Percentiles rank a stretch among this genome's conserved stretches.
phyloP scores from a whole-genome alignment of 257 asterid species.

The Penstemon davidsonii region DNA sequence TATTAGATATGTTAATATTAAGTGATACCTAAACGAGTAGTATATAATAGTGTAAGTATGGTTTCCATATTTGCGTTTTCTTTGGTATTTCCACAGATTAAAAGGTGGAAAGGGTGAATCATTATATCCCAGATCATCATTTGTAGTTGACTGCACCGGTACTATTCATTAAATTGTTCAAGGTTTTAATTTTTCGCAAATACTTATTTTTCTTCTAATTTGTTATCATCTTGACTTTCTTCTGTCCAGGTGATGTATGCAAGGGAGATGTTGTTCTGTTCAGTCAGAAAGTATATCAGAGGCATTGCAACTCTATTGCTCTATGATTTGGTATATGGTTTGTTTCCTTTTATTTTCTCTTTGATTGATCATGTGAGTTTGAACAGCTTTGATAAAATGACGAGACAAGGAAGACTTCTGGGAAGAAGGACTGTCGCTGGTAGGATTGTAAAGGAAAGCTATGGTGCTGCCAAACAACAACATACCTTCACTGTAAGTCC shows the following conservation, averaged over 20 bases:
- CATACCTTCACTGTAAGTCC: constrained; percentile 80
- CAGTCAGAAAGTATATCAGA: constrained; percentile 61
- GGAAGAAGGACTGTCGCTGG: constrained; percentile 73
- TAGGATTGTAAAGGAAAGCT: constrained; percentile 73
- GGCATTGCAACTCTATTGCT: constrained; percentile 29
- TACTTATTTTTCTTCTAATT: constrained; percentile 3
- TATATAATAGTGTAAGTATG: not conserved
- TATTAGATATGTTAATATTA: not conserved
- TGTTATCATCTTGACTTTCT: constrained; percentile 15
- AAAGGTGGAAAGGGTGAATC: constrained; percentile 63
- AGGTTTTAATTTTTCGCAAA: not conserved
- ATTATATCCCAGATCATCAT: constrained; percentile 66
- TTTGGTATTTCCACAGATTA: constrained; percentile 41
- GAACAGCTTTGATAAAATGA: constrained; percentile 49
- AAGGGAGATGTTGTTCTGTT: constrained; percentile 78
- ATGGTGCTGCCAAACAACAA: constrained; percentile 77
- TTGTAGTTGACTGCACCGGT: constrained; percentile 73
- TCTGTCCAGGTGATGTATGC: constrained; percentile 73
- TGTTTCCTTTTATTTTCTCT: constrained; percentile 2
- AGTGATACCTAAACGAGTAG: not conserved
- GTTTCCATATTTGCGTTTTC: constrained; percentile 6
- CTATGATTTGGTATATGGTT: constrained; percentile 19
- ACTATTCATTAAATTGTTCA: constrained; percentile 6
- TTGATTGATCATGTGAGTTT: constrained; percentile 22
- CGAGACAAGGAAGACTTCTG: constrained; percentile 39